phyloP scores from a whole-genome alignment of 352 stramenopile genomes.

The Phytophthora cactorum region DNA sequence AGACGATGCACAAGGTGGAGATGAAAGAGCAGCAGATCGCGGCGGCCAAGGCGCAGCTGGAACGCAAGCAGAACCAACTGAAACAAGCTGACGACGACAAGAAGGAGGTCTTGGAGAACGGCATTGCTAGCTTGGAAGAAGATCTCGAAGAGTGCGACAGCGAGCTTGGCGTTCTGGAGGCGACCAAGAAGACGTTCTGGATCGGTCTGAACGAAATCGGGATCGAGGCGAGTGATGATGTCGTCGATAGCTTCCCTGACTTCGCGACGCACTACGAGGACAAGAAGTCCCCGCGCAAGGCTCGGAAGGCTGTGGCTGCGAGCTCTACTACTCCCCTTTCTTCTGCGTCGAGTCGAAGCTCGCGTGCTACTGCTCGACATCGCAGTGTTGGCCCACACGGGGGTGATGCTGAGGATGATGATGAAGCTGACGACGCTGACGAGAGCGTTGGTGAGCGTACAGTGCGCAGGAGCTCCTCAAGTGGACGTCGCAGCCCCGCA shows the following conservation, averaged over 20 bases:
- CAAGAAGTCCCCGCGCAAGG: slow-evolving; percentile 40
- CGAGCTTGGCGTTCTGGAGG: slow-evolving; percentile 73
- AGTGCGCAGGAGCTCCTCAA: slow-evolving; percentile 40
- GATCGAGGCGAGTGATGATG: slow-evolving; percentile 55
- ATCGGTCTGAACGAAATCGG: slow-evolving; percentile 38
- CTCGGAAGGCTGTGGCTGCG: slow-evolving; percentile 21
- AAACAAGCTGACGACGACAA: slow-evolving; percentile 43
- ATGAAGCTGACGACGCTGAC: slow-evolving; percentile 25
- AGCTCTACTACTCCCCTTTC: slow-evolving; percentile 3
- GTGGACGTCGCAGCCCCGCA: slow-evolving; percentile 28
- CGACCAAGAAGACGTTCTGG: slow-evolving; percentile 46
- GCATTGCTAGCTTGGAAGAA: slow-evolving; percentile 12
- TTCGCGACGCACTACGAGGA: slow-evolving; percentile 51
- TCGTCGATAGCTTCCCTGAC: slow-evolving; percentile 54
- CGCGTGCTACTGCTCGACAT: slow-evolving; percentile 15
- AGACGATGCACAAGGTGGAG: slow-evolving; percentile 69
- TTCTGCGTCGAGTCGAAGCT: slow-evolving; percentile 26
- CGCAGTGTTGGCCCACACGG: slow-evolving; percentile 23
- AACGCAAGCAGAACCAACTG: slow-evolving; percentile 57
- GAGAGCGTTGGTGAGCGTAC: slow-evolving; percentile 26
- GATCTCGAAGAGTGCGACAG: slow-evolving; percentile 62
- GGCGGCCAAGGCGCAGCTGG: slow-evolving; percentile 41
- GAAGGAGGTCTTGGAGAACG: slow-evolving; percentile 47
- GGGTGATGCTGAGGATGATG: slow-evolving; percentile 10
- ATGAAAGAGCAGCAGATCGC: slow-evolving; percentile 60